Evolutionary conservation across 768 basidiomycete genomes (phyloP).

Genomic region (Leccinum disarticulatum): DNA sequence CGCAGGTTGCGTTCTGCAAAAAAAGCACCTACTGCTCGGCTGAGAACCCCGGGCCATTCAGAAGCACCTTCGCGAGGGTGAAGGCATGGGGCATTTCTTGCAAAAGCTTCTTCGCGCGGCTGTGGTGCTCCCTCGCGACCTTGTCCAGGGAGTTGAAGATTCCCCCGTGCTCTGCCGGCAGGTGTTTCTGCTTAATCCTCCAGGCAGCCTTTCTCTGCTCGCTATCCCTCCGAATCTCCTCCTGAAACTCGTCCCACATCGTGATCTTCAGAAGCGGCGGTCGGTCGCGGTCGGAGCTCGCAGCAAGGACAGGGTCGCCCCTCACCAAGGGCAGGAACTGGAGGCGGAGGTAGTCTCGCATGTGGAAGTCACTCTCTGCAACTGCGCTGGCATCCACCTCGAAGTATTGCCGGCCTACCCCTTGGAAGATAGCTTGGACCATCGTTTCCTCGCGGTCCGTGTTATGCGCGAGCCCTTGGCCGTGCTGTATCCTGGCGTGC

Average conservation of each 20-base stretch:
- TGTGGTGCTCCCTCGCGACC: background rate
- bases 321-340: background rate
- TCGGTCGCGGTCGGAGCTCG: background rate
- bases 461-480: background rate
- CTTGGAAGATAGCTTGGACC: slow-evolving; percentile 2
- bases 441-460: background rate
- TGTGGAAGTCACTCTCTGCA: background rate
- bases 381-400: background rate
- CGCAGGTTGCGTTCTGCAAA: too few relatives aligned
- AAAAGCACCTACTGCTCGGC: too few relatives aligned
- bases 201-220: background rate
- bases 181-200: background rate
- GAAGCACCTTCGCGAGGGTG: background rate
- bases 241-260: background rate
- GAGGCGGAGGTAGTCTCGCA: background rate
- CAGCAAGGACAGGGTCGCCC: background rate
- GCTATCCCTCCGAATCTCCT: background rate
- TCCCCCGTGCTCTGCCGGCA: background rate
- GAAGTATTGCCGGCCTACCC: background rate
- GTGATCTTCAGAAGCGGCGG: background rate
- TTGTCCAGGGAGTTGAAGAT: background rate
- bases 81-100: background rate
- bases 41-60: background rate
- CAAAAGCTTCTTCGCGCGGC: background rate
- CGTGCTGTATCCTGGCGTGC: background rate